phyloP scores from a whole-genome alignment of 192 early-diverging fungal genomes.

The Hyaloraphidium curvatum region DNA sequence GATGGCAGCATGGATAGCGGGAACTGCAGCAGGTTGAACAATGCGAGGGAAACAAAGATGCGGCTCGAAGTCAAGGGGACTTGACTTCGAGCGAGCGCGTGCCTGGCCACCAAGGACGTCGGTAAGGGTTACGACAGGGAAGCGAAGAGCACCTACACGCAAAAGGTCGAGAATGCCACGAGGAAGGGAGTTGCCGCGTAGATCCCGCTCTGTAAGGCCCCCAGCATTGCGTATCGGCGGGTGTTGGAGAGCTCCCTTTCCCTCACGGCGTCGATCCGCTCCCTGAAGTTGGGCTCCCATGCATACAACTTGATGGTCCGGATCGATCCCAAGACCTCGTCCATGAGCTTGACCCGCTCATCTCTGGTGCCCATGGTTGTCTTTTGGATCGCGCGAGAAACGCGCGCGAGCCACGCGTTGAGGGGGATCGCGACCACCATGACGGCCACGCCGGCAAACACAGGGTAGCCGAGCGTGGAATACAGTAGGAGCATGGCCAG shows the following conservation, averaged over 20 bases:
- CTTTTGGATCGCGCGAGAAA: conserved; percentile 24
- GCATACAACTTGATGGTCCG: conserved; percentile 45
- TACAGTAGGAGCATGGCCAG: conserved; percentile 11
- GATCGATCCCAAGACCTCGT: conserved; percentile 41
- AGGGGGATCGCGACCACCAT: conserved; percentile 20
- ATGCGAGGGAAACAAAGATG: conserved; percentile 67
- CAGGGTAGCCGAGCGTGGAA: conserved; percentile 5
- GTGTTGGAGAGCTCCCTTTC: conserved; percentile 17
- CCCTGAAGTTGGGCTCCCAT: conserved; percentile 33
- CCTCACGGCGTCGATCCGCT: conserved; percentile 13
- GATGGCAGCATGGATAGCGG: conserved; percentile 68
- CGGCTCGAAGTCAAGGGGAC: not conserved
- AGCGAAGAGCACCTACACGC: not conserved
- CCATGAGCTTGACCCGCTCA: conserved; percentile 34
- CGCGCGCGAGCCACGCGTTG: conserved; percentile 8
- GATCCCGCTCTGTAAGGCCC: conserved; percentile 8
- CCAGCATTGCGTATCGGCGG: conserved; percentile 16
- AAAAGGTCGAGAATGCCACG: conserved; percentile 6
- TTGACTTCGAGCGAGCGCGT: not conserved
- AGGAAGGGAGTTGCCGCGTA: conserved; percentile 2
- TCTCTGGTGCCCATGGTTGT: conserved; percentile 41
- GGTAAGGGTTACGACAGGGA: not conserved
- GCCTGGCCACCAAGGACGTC: not conserved
- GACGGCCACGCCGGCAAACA: conserved; percentile 18
- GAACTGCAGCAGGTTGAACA: conserved; percentile 85